Evolutionary conservation across 768 basidiomycete genomes (phyloP), one percentile per base, ranked within the genome.

Genomic region (Rhodotorula toruloides): DNA sequence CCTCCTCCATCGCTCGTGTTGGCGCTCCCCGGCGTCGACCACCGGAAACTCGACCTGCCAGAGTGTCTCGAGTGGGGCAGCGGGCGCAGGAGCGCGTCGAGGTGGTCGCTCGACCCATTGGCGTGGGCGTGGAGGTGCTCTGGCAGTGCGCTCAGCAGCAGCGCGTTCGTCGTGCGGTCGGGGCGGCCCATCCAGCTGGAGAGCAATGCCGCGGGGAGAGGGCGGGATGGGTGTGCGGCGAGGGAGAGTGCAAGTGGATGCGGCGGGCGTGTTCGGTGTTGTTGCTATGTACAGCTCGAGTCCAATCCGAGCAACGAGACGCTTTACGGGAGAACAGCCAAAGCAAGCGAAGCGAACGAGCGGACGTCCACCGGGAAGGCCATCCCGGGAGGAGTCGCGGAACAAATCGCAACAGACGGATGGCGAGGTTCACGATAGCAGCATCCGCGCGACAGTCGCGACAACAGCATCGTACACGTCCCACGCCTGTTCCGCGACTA

Each of bases 11-110:
- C n/a, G n/a, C n/a, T n/a, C n/a, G n/a, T n/a, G n/a, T n/a, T n/a
- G n/a, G n/a, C n/a, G n/a, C n/a, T n/a, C n/a, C n/a, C n/a, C n/a
- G n/a, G n/a, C n/a, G n/a, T n/a, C n/a, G n/a, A n/a, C n/a, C n/a
- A n/a, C n/a, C n/a, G n/a, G n/a, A n/a, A n/a, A n/a, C n/a, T n/a
- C n/a, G n/a, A n/a, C n/a, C n/a, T n/a, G n/a, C n/a, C n/a, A n/a
- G n/a, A n/a, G n/a, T n/a, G n/a, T n/a, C n/a, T n/a, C n/a, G n/a
- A n/a, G 42, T 58, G 55, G 39, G 56, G 25, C 34, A 57, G 56
- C 37, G 56, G 55, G 29, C 53, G 42, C 21, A 55, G 40, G 17
- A 55, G 9, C 13, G 27, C 40, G 40, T 55, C 40, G 54, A 54
- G 34, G 34, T 36, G 34, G 6, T 54, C 53, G 37, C 5, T 27